Conservation (phyloP, 148 eudicot genomes). For the Cornus florida region DNA sequence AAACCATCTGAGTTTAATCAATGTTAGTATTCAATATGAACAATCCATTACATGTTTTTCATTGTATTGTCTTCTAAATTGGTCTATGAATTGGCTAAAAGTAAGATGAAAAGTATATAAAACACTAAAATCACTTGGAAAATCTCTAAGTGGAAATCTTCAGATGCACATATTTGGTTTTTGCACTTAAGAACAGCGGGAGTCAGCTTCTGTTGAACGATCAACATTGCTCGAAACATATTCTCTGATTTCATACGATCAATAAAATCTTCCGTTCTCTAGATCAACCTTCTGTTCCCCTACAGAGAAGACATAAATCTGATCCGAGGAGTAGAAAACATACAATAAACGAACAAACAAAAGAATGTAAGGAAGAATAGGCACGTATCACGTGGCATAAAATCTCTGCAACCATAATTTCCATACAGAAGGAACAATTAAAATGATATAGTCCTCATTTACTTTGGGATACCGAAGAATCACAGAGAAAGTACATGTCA, state of each 20-base stretch:
- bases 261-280: conserved; percentile 70
- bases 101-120: not conserved
- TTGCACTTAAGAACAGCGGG: conserved; percentile 78
- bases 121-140: conserved; percentile 52
- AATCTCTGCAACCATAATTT: too few species aligned
- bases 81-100: not conserved
- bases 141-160: conserved; percentile 72
- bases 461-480: too few species aligned
- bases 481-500: too few species aligned
- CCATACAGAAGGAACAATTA: too few species aligned
- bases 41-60: not conserved
- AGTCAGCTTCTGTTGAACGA: conserved; percentile 74
- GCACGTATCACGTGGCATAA: too few species aligned
- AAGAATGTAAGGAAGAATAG: not conserved
- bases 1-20: not conserved
- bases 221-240: conserved; percentile 73
- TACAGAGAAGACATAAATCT: conserved; percentile 83
- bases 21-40: not conserved
- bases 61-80: not conserved
- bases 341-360: conserved; percentile 6
- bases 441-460: too few species aligned
- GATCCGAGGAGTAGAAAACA: conserved; percentile 11
- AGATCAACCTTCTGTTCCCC: conserved; percentile 88
- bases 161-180: conserved; percentile 49
- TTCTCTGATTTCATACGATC: conserved; percentile 78